Evolutionary conservation across 345 rosid species (phyloP).

Genomic region (Salix caprea): DNA sequence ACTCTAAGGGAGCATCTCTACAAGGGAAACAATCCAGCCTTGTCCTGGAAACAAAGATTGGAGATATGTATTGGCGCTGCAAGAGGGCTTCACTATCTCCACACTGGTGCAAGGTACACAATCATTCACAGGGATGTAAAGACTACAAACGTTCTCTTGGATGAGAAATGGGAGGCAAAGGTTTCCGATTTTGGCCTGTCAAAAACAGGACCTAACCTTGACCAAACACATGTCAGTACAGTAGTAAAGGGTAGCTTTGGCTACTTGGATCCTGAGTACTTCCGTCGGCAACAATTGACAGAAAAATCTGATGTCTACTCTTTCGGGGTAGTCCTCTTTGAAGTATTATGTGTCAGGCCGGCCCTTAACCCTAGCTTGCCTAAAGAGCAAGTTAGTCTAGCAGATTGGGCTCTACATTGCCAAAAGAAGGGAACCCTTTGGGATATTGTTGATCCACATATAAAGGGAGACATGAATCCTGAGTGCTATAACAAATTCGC

Average conservation of each 20-base stretch:
- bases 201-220: slow-evolving; percentile 19
- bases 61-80: slow-evolving; percentile 24
- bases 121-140: slow-evolving; percentile 32
- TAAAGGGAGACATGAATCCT: slow-evolving; percentile 11
- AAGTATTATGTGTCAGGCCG: slow-evolving; percentile 24
- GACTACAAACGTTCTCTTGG: slow-evolving; percentile 29
- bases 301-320: slow-evolving; percentile 29
- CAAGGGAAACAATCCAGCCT: slow-evolving; percentile 12
- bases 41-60: slow-evolving; percentile 25
- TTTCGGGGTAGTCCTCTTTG: slow-evolving; percentile 28
- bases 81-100: slow-evolving; percentile 29
- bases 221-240: slow-evolving; percentile 26
- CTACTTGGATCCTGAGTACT: slow-evolving; percentile 30
- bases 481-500: slow-evolving; percentile 22
- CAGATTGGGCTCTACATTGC: slow-evolving; percentile 31
- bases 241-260: slow-evolving; percentile 34
- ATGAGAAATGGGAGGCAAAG: slow-evolving; percentile 31
- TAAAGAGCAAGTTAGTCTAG: slow-evolving; percentile 28
- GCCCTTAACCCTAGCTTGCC: slow-evolving; percentile 24
- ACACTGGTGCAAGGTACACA: slow-evolving; percentile 28
- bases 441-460: slow-evolving; percentile 20
- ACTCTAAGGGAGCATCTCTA: slow-evolving; percentile 27
- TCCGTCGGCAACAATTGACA: slow-evolving; percentile 25
- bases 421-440: slow-evolving; percentile 19
- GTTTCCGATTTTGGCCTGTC: slow-evolving; percentile 30